Conservation (phyloP, 805 yeast genomes). For the Schwanniomyces occidentalis region DNA sequence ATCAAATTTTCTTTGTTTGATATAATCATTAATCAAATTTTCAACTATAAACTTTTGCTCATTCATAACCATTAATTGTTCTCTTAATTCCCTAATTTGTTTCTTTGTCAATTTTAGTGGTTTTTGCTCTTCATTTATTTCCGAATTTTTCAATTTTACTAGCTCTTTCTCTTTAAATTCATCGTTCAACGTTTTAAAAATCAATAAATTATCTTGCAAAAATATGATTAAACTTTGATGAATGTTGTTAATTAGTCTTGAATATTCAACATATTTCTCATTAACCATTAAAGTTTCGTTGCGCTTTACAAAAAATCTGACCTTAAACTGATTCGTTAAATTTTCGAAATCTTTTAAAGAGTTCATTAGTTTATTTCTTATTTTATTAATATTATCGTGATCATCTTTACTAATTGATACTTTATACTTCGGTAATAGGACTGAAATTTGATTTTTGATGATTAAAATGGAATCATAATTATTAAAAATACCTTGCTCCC, state of each 20-base stretch:
- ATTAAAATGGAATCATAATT: constrained; percentile 19
- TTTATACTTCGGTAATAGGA: constrained; percentile 23
- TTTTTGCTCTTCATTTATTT: constrained; percentile 2
- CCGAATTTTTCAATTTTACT: constrained; percentile 14
- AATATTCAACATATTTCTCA: constrained; percentile 11
- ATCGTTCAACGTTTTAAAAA: constrained; percentile 60
- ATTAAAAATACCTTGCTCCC: constrained; percentile 15
- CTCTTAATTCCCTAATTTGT: constrained; percentile 61
- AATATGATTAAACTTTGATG: constrained; percentile 56
- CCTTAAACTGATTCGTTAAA: constrained; percentile 22
- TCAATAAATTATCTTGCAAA: constrained; percentile 66
- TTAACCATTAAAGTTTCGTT: constrained; percentile 12
- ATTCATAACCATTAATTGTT: constrained; percentile 79
- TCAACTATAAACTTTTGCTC: constrained; percentile 79
- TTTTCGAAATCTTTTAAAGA: constrained; percentile 34
- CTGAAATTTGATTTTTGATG: constrained; percentile 21
- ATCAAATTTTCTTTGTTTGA: constrained; percentile 71
- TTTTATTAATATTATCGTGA: constrained; percentile 14
- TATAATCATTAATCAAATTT: constrained; percentile 61
- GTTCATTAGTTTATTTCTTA: constrained; percentile 23
- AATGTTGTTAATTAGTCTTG: constrained; percentile 50
- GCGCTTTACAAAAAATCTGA: constrained; percentile 13
- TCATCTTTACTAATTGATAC: constrained; percentile 12
- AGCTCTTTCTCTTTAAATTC: constrained; percentile 34
- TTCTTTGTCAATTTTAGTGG: constrained; percentile 42